phyloP scores from a whole-genome alignment of 1,284 basidiomycete species.

The Ustilago esculenta region DNA sequence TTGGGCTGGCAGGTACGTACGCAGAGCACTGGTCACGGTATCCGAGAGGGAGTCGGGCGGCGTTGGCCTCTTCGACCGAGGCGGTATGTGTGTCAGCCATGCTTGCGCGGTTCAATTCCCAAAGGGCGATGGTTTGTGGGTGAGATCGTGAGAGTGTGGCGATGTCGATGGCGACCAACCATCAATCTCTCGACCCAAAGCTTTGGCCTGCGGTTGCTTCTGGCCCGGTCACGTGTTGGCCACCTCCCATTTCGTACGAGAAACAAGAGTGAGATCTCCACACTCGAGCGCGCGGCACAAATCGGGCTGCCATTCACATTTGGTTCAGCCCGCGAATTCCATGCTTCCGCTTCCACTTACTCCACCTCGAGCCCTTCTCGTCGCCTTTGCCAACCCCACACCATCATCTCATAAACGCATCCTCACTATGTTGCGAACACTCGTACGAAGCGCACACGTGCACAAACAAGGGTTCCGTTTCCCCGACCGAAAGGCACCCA shows the following conservation, averaged over 20 bases:
- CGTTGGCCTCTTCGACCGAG: slow-evolving; percentile 83
- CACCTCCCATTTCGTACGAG: slow-evolving; percentile 3
- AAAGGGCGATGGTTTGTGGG: too few relatives aligned
- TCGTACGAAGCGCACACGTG: slow-evolving; percentile 47
- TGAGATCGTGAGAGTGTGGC: neutral
- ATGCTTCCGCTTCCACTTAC: neutral
- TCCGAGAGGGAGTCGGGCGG: slow-evolving; percentile 78
- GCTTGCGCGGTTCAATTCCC: too few relatives aligned
- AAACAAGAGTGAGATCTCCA: slow-evolving; percentile 10
- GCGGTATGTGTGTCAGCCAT: slow-evolving; percentile 71
- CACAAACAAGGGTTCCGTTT: slow-evolving; percentile 58
- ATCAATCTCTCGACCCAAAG: too few relatives aligned
- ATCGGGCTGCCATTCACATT: slow-evolving; percentile 24
- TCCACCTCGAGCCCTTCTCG: neutral
- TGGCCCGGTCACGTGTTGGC: neutral
- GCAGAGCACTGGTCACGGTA: slow-evolving; percentile 92
- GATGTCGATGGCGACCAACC: neutral
- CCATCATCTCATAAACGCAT: neutral
- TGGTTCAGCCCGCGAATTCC: too few relatives aligned
- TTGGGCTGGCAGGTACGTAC: slow-evolving; percentile 71
- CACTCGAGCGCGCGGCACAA: slow-evolving; percentile 15
- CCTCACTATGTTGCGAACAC: slow-evolving; percentile 49
- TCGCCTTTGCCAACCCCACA: neutral
- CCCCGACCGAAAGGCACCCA: slow-evolving; percentile 55
- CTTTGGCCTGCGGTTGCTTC: too few relatives aligned